Conservation (phyloP, 305 asterid genomes). For the Rubia tinctorum region DNA sequence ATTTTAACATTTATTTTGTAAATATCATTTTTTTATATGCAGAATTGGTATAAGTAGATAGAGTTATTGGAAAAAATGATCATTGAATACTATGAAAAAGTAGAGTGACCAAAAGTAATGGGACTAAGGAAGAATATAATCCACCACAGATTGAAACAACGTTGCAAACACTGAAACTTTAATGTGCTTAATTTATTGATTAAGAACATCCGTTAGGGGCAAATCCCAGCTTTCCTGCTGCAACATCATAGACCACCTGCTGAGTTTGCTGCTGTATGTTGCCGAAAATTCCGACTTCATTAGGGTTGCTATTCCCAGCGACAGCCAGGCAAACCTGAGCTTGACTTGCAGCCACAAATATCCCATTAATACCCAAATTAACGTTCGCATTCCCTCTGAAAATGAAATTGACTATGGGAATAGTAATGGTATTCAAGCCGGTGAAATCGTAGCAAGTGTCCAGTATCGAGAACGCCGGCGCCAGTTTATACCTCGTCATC, state of each 20-base stretch:
- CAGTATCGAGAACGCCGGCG: conserved; percentile 46
- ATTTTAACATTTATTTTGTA: too few species aligned
- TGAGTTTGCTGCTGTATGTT: conserved; percentile 69
- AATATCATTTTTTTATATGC: too few species aligned
- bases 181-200: not conserved
- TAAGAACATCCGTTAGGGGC: conserved; percentile 51
- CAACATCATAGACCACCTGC: conserved; percentile 78
- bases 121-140: not conserved
- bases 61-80: too few species aligned
- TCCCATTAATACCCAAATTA: conserved; percentile 39
- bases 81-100: too few species aligned
- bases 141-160: not conserved
- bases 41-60: too few species aligned
- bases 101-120: too few species aligned
- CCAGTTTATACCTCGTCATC: conserved; percentile 54
- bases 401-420: conserved; percentile 50
- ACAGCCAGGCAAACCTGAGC: conserved; percentile 65
- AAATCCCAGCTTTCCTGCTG: conserved; percentile 73
- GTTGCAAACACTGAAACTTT: not conserved
- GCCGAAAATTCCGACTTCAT: conserved; percentile 49
- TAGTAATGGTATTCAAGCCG: conserved; percentile 18
- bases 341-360: conserved; percentile 17
- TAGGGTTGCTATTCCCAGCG: conserved; percentile 45
- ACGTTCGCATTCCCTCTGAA: conserved; percentile 46
- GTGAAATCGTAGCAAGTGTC: conserved; percentile 71